Evolutionary conservation across 805 yeast species (phyloP), one percentile per base, ranked within the genome.

Genomic region (Priceomyces fermenticarens): DNA sequence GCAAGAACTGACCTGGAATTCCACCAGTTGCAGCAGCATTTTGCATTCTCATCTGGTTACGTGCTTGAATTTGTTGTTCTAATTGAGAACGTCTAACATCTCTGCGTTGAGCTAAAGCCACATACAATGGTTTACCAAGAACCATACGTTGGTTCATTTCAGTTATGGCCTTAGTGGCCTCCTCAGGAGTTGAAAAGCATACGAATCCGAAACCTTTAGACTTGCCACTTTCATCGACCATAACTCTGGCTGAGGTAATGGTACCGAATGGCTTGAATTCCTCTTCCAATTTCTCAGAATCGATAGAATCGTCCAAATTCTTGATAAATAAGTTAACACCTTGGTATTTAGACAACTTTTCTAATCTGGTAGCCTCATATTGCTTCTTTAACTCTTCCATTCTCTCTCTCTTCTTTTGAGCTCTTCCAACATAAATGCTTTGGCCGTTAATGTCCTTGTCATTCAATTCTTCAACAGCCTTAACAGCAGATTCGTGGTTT

Each of bases 131-230:
- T 80, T 93, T 93, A 65, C 90, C 88, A 56, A 81, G 83, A 57
- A 93, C 81, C 84, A 91, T 85, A 67, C 89, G 86, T 75, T 89
- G 97, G 81, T 91, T 89, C 96, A 91, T 90, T 78, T 91, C 99
- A 57, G 91, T 79, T 67, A 91, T 88, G 52, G 99, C 99, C 75
- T 88, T 89, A 60, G 96, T 87, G 55, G 99, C 99, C 81, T 93
- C 99, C 71, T 93, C 99, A 62, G 98, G 97, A 51, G 93, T 71
- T 42, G 96, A 82, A 85, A 84, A 93, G 75, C 99, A 89, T 56
- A 93, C 99, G 66, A 93, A 93, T 62, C 99, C 99, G 67, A 93
- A 93, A 54, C 98, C 98, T 78, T 88, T 91, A 50, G 97, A 88
- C 74, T 88, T 88, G 58, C 96, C 97, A 48, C 80, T 67, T 59